Evolutionary conservation across 2,329 filamentous ascomycete genomes (phyloP), one percentile per base, ranked within the genome.

Genomic region (Scedosporium aurantiacum): DNA sequence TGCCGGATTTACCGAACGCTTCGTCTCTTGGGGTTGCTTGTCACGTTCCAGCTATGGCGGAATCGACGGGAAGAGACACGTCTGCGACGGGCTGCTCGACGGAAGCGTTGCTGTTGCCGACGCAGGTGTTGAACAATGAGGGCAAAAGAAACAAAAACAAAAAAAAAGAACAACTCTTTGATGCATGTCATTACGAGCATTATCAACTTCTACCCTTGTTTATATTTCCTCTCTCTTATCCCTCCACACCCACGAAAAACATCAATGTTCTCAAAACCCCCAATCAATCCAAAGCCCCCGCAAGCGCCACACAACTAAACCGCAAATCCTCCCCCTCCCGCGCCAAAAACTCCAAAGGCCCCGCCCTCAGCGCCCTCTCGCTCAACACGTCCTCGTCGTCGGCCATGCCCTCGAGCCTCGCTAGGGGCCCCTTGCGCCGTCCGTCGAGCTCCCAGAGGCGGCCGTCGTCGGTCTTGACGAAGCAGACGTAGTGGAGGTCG

Each of bases 401-500:
- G 0, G 68, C 77, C 60, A 92, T 71, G 2, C 55, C 27, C 52
- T 74, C 69, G 0, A 87, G 88, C 25, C 82, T 72, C 47, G 75
- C 70, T 32, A 85, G 74, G 6, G 83, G 83, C 0, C 82, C 83
- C 71, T 83, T 84, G 61, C 80, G 70, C 58, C 82, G 74, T 2
- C 82, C 82, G 66, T 85, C 82, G 10, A 85, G 76, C 75, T 85
- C 82, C 81, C 82, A 85, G 43, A 85, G 68, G 12, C 71, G 82
- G 61, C 87, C 87, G 71, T 89, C 85, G 59, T 75, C 75, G 37
- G 79, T 79, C 77, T 92, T 94, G 60, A 94, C 89, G 74, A 97
- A 99, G 70, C 90, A 94, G 56, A 97, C 93, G 72, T 96, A 97
- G 77, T 99, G 94, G 67, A 97, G 79, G 70, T 97, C 93, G n/a